These are phyloP conservation scores for Ceratocystis alfenasii DNA, from an alignment of 2,329 filamentous ascomycete species.

Conservation along the genomic window DNA sequence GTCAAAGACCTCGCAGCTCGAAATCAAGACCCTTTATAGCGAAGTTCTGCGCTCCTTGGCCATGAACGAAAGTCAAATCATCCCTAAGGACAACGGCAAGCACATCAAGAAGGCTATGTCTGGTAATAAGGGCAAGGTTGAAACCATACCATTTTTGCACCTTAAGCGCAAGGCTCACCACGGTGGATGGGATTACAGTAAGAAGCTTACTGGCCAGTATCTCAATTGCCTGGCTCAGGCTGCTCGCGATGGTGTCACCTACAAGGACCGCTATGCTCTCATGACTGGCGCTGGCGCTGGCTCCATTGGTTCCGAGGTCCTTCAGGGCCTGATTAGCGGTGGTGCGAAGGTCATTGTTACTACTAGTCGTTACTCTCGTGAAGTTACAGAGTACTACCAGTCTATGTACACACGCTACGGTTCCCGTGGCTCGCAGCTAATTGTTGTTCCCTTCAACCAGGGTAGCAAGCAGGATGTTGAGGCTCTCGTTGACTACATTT, in stretches of 20 bases:
- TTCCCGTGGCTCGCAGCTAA: constrained; percentile 85
- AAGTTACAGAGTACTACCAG: constrained; percentile 99
- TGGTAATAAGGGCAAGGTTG: constrained; percentile 73
- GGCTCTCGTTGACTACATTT: constrained; percentile 88
- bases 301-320: constrained; percentile 91
- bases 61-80: constrained; percentile 97
- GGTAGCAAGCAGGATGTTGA: constrained; percentile 97
- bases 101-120: constrained; percentile 42
- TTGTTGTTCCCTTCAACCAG: constrained; percentile 98
- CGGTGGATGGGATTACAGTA: constrained; percentile 92
- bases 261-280: constrained; percentile 86
- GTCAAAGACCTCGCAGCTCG: constrained; percentile 87
- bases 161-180: constrained; percentile 87
- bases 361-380: constrained; percentile 87
- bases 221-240: constrained; percentile 84
- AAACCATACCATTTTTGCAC: constrained; percentile 96
- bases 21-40: constrained; percentile 90
- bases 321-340: constrained; percentile 90
- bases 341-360: constrained; percentile 95
- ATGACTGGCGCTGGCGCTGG: constrained; percentile 98
- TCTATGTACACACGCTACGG: constrained; percentile 94
- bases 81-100: constrained; percentile 74
- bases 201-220: constrained; percentile 89
- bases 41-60: constrained; percentile 87
- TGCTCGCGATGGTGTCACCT: constrained; percentile 76